A percentile compares a stretch with the other conserved stretches of the same genome.
Evolutionary conservation across 257 asterid genomes (phyloP).

Genomic region (Gardenia jasminoides): DNA sequence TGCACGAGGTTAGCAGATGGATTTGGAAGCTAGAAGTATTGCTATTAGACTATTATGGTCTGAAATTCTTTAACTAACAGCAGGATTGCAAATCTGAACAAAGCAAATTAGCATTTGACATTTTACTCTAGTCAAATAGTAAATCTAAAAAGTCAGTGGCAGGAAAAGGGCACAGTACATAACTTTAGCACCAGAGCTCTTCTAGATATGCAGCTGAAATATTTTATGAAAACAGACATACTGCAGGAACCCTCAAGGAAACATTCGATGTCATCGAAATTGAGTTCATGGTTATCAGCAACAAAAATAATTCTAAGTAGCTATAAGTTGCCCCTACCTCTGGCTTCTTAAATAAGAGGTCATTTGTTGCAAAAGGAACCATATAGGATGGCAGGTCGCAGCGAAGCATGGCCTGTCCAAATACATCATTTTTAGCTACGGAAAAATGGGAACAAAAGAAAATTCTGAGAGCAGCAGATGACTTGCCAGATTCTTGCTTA

Average conservation of each 20-base stretch:
- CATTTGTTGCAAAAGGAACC: slow-evolving; percentile 80
- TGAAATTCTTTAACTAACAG: not conserved
- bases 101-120: not conserved
- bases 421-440: slow-evolving; percentile 11
- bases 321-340: slow-evolving; percentile 53
- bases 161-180: not conserved
- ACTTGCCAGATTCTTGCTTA: slow-evolving; percentile 78
- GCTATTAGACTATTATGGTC: not conserved
- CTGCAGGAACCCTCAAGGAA: not conserved
- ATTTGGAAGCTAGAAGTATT: not conserved
- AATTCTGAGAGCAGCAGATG: slow-evolving; percentile 1
- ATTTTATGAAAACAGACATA: not conserved
- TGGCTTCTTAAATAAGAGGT: slow-evolving; percentile 69
- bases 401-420: slow-evolving; percentile 77
- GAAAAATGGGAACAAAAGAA: not conserved
- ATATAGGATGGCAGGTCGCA: slow-evolving; percentile 90
- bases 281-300: not conserved
- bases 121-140: no score
- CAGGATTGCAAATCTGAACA: not conserved
- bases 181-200: not conserved
- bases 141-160: not conserved
- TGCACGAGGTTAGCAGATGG: not conserved
- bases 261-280: no score
- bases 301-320: not conserved
- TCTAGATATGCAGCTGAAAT: not conserved